Conservation (phyloP, 352 stramenopile species). For the Globisporangium rhizosaccharum region DNA sequence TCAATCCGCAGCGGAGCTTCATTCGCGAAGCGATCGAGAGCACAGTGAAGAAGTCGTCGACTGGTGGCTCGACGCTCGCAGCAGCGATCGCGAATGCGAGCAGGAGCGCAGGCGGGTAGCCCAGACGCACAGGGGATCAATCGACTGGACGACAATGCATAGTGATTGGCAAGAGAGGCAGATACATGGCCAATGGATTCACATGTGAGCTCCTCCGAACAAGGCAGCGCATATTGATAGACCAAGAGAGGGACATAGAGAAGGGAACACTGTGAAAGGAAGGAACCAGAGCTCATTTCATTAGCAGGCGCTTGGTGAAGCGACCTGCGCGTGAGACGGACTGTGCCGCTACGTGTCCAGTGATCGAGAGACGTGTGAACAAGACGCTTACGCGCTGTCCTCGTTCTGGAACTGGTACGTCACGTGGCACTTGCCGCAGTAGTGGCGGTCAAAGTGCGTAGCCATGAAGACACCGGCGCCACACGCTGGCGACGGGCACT, state of each 20-base stretch:
- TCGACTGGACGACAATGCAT: not conserved
- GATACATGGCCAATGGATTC: not conserved
- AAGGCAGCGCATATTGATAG: no score
- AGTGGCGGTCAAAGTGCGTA: constrained; percentile 98
- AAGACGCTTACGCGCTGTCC: constrained; percentile 44
- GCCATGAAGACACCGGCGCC: constrained; percentile 99
- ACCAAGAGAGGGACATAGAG: not conserved
- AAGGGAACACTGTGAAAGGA: constrained; percentile 5
- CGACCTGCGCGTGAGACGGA: not conserved
- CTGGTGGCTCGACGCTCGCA: no score
- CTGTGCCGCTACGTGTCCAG: not conserved
- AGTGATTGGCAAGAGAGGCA: not conserved
- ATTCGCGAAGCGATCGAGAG: constrained; percentile 48
- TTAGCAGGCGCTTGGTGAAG: not conserved
- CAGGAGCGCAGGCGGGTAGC: not conserved
- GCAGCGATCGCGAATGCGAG: not conserved
- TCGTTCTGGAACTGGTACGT: constrained; percentile 92
- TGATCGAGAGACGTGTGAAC: not conserved
- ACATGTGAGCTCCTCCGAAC: not conserved
- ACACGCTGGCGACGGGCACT: constrained; percentile 93
- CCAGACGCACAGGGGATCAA: not conserved
- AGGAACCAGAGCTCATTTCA: constrained; percentile 20
- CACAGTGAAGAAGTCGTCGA: constrained; percentile 14
- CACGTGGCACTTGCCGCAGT: constrained; percentile 98
- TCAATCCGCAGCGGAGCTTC: constrained; percentile 45